A percentile compares a stretch with the other conserved stretches of the same genome.
Evolutionary conservation across 148 eudicot genomes (phyloP).

Genomic region (Dysphania ambrosioides): DNA sequence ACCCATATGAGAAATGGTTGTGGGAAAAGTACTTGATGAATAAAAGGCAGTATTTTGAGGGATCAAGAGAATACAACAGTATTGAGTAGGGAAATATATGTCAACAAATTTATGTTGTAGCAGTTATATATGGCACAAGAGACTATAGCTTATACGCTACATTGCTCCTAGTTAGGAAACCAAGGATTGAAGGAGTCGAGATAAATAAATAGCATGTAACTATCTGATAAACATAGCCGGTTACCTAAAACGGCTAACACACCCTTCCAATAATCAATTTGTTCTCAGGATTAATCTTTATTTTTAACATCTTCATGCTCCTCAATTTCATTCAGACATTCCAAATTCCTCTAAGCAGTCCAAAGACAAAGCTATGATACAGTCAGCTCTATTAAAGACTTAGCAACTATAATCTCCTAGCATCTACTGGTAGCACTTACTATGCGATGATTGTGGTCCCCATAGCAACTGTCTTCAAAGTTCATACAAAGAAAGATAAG

Average conservation of each 20-base stretch:
- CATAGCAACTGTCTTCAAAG: not conserved
- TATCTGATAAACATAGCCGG: not conserved
- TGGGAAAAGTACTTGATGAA: no score
- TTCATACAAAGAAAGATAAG: not conserved
- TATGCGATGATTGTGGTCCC: not conserved
- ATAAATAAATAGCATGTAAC: not conserved
- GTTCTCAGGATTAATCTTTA: not conserved
- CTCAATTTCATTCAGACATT: not conserved
- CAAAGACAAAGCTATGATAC: not conserved
- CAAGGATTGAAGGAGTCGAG: not conserved
- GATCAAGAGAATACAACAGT: not conserved
- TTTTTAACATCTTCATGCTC: not conserved
- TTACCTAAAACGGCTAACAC: not conserved
- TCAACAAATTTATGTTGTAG: not conserved
- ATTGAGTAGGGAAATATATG: not conserved
- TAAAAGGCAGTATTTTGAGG: no score
- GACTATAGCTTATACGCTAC: not conserved
- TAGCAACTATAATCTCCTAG: not conserved
- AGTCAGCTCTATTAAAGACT: not conserved
- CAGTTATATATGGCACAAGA: not conserved
- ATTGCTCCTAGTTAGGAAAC: not conserved
- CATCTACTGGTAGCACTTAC: not conserved
- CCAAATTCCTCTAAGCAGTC: not conserved
- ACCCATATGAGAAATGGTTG: no score
- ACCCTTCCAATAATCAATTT: not conserved